A percentile compares a stretch with the other conserved stretches of the same genome.
Conservation (phyloP, 2,329 filamentous ascomycete genomes). For the Aspergillus caelatus region DNA sequence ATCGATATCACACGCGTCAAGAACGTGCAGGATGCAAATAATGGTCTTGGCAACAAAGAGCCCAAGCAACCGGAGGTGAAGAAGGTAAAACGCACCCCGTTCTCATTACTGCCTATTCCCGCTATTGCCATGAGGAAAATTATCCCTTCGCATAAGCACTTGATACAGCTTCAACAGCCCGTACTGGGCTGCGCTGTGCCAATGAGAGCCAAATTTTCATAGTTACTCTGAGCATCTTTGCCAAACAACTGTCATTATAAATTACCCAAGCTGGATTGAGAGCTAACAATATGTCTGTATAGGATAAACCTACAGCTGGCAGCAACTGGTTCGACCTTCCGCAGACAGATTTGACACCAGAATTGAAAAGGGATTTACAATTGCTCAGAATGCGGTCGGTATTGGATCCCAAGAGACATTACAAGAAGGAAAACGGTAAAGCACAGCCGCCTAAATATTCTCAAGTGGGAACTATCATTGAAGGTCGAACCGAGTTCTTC, state of each 20-base stretch:
- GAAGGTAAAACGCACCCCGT: conserved; percentile 52
- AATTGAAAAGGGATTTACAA: conserved; percentile 87
- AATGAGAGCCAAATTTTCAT: conserved; percentile 70
- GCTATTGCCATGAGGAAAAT: conserved; percentile 71
- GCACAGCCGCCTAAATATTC: conserved; percentile 77
- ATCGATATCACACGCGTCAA: conserved; percentile 56
- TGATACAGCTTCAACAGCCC: conserved; percentile 73
- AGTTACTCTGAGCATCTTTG: conserved; percentile 67
- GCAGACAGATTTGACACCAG: conserved; percentile 77
- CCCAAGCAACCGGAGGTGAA: conserved; percentile 28
- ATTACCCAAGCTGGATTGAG: not conserved
- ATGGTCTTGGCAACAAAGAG: not conserved
- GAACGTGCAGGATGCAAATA: conserved; percentile 20
- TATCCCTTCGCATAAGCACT: conserved; percentile 65
- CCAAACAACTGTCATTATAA: conserved; percentile 23
- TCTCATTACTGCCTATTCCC: not conserved
- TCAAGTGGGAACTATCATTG: conserved; percentile 84
- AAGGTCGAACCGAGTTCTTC: conserved; percentile 86
- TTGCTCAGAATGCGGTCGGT: conserved; percentile 86
- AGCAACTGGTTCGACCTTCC: conserved; percentile 86
- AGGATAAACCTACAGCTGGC: conserved; percentile 70
- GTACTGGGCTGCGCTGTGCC: conserved; percentile 79
- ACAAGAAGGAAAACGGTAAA: conserved; percentile 81
- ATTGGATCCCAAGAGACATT: conserved; percentile 84
- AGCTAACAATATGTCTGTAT: conserved; percentile 14